Evolutionary conservation across 306 rosid species (phyloP), one percentile per base, ranked within the genome.

Genomic region (Vigna unguiculata): DNA sequence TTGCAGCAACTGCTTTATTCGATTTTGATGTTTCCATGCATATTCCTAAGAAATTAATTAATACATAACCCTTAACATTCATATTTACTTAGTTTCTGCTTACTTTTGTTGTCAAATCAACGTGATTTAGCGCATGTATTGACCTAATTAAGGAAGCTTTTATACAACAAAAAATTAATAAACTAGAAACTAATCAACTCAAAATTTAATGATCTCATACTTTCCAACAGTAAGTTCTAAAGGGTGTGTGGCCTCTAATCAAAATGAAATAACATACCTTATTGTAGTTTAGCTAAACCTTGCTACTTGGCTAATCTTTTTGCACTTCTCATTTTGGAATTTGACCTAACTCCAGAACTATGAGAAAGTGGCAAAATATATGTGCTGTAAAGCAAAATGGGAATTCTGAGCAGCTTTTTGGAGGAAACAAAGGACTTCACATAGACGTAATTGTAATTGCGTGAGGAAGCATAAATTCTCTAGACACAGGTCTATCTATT

Each of bases 11-110:
- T 20, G 60, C 60, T 53, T 53, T 20, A 53, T 53, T 53, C 60
- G 7, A 57, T 57, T 58, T 43, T 43, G 14, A 58, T 58, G 64
- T 58, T 22, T 55, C n/a, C 62, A 55, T 9, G n/a, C 16, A 55
- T 55, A 55, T 22, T 21, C 34, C 14, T 55, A 7, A 9, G 4
- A 11, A 22, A 55, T 54, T 54, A 54, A 54, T 21, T 54, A 55
- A 57, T 22, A 24, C 63, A 24, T 57, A 25, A 24, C n/a, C 36
- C 14, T 19, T 19, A 24, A 24, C 13, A 57, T 57, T 16, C 7
- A 9, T 11, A 1, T 69, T 16, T 48, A 47, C 54, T n/a, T 15
- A 10, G n/a, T 24, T 67, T 34, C 1, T 48, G 74, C 24, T 69
- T 25, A 48, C 74, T 69, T 49, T 49, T 30, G 47, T 38, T 34